A percentile compares a stretch with the other conserved stretches of the same genome.
These are phyloP conservation scores for Annulohypoxylon truncatum DNA, from an alignment of 2,329 filamentous ascomycete genomes.

Conservation along the genomic window DNA sequence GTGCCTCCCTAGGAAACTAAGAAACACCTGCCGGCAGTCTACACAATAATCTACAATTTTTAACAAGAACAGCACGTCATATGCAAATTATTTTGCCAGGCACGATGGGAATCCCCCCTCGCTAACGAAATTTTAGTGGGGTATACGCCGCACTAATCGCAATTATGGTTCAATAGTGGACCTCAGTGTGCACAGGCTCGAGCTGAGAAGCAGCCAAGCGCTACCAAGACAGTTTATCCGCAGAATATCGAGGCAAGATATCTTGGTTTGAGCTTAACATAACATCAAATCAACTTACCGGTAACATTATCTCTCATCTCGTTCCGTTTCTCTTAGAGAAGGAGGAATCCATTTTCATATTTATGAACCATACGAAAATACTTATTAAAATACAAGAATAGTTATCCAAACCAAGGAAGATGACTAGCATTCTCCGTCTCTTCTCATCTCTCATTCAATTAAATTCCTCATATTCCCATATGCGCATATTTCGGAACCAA, in stretches of 20 bases:
- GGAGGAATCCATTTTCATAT: background rate
- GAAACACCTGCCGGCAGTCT: background rate
- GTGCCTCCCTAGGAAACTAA: background rate
- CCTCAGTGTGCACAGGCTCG: background rate
- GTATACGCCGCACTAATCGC: background rate
- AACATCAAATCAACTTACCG: conserved; percentile 13
- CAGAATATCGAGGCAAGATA: background rate
- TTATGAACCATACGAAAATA: background rate
- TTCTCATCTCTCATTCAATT: conserved; percentile 8
- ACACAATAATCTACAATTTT: background rate
- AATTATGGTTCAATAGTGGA: background rate
- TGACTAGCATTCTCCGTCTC: conserved; percentile 22
- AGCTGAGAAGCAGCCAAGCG: background rate
- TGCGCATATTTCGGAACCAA: background rate
- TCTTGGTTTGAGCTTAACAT: conserved; percentile 20
- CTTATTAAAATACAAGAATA: conserved; percentile 11
- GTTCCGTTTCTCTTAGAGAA: background rate
- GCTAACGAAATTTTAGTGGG: background rate
- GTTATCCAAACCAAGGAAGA: conserved; percentile 20
- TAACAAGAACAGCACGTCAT: background rate
- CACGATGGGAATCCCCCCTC: background rate
- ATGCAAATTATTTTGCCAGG: background rate
- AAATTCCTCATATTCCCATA: background rate
- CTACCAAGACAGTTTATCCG: background rate
- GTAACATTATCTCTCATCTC: background rate